Evolutionary conservation across 495 filamentous ascomycete genomes (phyloP), one percentile per base, ranked within the genome.

Genomic region (Aspergillus steynii): DNA sequence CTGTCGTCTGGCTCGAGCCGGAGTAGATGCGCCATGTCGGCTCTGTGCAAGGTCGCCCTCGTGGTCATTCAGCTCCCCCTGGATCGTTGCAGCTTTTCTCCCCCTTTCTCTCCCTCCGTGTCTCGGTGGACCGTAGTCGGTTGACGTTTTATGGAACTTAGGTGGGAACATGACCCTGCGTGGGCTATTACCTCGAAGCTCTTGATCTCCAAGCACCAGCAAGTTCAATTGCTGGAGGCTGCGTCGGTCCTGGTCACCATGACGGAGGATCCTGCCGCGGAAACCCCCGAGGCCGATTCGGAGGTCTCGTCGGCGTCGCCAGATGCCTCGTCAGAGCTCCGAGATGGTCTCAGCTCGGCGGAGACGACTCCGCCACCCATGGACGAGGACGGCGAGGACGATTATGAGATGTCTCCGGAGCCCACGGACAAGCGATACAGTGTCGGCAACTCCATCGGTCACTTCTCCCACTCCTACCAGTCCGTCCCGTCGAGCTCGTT

Each of bases 101-200:
- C 50, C 32, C 20, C 61, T 48, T 28, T 50, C 20, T 56, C 56
- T 49, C 47, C 51, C 47, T 46, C 54, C 55, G 50, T 63, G 54
- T 65, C 50, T 47, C 65, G 31, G 29, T 67, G 59, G 66, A 63
- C 60, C 46, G 57, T 65, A 55, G 62, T 69, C 60, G 68, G 67
- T 77, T 74, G 72, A 76, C 71, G 42, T 76, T 80, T 78, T 74
- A 73, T 73, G 68, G 64, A 64, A 64, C 61, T 70, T 85, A 99
- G 95, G 84, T 99, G 95, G 95, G 95, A 99, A 81, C 95, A 99
- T 76, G 93, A 95, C 76, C 96, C 96, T 68, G 92, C 96, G 82
- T 99, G 95, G 95, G 88, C 92, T 45, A 90, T 88, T 77, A 99
- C 95, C 49, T 97, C 95, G 68, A 99, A 99, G 77, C 85, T 98